These are phyloP conservation scores for Mediolabrus comicus DNA, from an alignment of 108 stramenopile genomes.

Conservation along the genomic window DNA sequence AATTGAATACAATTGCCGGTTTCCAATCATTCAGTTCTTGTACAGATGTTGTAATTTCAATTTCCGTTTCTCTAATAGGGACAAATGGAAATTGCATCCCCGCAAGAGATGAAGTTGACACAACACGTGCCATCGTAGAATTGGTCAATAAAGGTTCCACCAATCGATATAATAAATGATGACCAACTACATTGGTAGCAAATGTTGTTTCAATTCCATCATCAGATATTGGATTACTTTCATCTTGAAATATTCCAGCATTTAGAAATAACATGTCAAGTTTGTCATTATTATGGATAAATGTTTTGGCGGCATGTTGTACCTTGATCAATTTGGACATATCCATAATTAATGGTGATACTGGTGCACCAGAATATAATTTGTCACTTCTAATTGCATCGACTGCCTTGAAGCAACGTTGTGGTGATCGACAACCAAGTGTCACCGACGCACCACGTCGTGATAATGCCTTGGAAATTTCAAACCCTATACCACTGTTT, in stretches of 20 bases:
- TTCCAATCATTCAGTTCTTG: slow-evolving; percentile 40
- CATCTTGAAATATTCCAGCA: slow-evolving; percentile 46
- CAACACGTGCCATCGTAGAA: slow-evolving; percentile 37
- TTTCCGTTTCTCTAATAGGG: slow-evolving; percentile 11
- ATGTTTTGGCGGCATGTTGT: slow-evolving; percentile 27
- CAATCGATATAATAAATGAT: slow-evolving; percentile 56
- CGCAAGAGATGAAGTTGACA: slow-evolving; percentile 50
- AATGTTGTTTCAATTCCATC: slow-evolving; percentile 59
- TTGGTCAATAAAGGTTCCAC: slow-evolving; percentile 35
- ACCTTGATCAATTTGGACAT: slow-evolving; percentile 49
- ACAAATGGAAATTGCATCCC: slow-evolving; percentile 18
- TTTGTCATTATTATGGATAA: slow-evolving; percentile 4
- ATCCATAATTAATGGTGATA: slow-evolving; percentile 48
- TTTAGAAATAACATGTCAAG: slow-evolving; percentile 66
- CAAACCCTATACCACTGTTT: slow-evolving; percentile 59
- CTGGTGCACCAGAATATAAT: slow-evolving; percentile 8
- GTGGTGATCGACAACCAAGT: slow-evolving; percentile 49
- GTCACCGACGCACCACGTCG: slow-evolving; percentile 43
- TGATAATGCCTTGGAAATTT: slow-evolving; percentile 33
- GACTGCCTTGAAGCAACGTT: slow-evolving; percentile 41
- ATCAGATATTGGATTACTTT: slow-evolving; percentile 1
- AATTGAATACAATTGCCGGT: neutral
- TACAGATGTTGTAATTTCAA: slow-evolving; percentile 31
- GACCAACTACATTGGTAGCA: slow-evolving; percentile 53
- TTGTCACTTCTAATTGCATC: slow-evolving; percentile 26